A percentile compares a stretch with the other conserved stretches of the same genome.
Evolutionary conservation across 2,329 filamentous ascomycete genomes (phyloP).

Genomic region (Penicillium hordei): DNA sequence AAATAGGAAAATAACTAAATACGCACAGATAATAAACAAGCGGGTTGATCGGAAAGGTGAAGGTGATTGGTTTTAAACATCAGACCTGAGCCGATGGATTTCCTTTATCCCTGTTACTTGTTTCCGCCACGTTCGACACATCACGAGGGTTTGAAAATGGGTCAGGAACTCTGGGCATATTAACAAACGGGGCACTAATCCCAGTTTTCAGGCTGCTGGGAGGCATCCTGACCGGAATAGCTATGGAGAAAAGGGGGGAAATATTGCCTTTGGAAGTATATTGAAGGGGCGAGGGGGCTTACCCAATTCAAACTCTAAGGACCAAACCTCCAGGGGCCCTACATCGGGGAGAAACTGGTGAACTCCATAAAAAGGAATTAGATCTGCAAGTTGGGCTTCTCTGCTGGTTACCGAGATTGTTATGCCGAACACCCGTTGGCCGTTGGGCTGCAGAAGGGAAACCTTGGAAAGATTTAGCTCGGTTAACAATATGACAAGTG

Average conservation of each 20-base stretch:
- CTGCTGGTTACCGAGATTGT: constrained; percentile 9
- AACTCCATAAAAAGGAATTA: constrained; percentile 23
- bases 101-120: constrained; percentile 19
- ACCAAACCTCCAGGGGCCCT: not conserved
- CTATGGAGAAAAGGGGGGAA: constrained; percentile 15
- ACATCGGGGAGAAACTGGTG: constrained; percentile 15
- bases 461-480: not conserved
- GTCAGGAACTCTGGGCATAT: constrained; percentile 14
- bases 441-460: constrained; percentile 14
- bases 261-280: constrained; percentile 14
- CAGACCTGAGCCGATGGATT: not conserved
- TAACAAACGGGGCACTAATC: constrained; percentile 16
- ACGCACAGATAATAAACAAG: constrained; percentile 1
- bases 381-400: constrained; percentile 6
- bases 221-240: constrained; percentile 16
- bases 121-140: constrained; percentile 35
- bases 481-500: constrained; percentile 17
- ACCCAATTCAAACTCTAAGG: not conserved
- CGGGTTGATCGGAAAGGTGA: constrained; percentile 12
- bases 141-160: constrained; percentile 25
- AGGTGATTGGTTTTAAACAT: constrained; percentile 17
- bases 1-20: constrained; percentile 2
- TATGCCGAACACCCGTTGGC: constrained; percentile 19
- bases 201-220: constrained; percentile 16
- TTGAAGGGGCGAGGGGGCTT: not conserved